These are phyloP conservation scores for Phytophthora foliorum DNA, from an alignment of 352 stramenopile species.

Conservation along the genomic window DNA sequence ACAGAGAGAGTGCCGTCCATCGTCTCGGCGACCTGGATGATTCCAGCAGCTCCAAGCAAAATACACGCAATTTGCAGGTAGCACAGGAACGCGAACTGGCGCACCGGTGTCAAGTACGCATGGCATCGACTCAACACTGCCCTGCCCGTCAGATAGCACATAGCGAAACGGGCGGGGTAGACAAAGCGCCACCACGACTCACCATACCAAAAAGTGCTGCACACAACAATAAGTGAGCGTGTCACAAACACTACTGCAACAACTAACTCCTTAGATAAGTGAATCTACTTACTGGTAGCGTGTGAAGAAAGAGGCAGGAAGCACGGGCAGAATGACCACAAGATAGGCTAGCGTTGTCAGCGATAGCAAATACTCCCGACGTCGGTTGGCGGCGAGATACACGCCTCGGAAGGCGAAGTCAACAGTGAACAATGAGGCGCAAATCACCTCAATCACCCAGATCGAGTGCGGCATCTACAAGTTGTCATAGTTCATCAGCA, in stretches of 20 bases:
- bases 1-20: slow-evolving; percentile 61
- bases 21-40: slow-evolving; percentile 90
- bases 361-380: slow-evolving; percentile 74
- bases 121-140: slow-evolving; percentile 86
- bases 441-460: slow-evolving; percentile 77
- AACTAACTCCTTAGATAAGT: neutral
- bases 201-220: slow-evolving; percentile 83
- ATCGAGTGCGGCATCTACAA: slow-evolving; percentile 72
- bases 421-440: slow-evolving; percentile 65
- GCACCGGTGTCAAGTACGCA: slow-evolving; percentile 78
- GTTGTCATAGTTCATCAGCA: neutral
- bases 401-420: slow-evolving; percentile 82
- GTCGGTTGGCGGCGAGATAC: slow-evolving; percentile 70
- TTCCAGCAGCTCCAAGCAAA: slow-evolving; percentile 74
- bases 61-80: slow-evolving; percentile 88
- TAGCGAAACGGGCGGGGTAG: slow-evolving; percentile 85
- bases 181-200: slow-evolving; percentile 84
- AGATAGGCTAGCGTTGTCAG: slow-evolving; percentile 64
- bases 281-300: slow-evolving; percentile 83
- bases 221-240: slow-evolving; percentile 4
- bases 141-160: slow-evolving; percentile 82
- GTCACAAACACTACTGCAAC: neutral
- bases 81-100: slow-evolving; percentile 83
- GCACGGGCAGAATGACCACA: slow-evolving; percentile 75
- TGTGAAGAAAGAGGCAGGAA: slow-evolving; percentile 81